Conservation (phyloP, 2,329 filamentous ascomycete genomes). For the Chaetomium sp. region DNA sequence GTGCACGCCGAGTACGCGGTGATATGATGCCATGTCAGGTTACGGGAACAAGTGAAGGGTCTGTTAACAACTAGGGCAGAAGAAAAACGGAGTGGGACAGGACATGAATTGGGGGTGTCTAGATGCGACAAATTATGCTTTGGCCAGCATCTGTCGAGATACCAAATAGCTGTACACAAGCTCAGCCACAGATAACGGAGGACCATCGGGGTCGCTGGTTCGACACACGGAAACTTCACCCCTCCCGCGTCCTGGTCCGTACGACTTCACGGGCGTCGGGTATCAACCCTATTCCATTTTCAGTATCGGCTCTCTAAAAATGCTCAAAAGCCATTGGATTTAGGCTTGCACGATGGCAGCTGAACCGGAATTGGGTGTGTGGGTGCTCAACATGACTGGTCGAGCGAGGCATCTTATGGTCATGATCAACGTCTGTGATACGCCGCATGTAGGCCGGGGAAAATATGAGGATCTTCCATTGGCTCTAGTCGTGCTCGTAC, state of each 20-base stretch:
- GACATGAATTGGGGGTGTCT: not conserved
- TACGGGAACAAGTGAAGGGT: not conserved
- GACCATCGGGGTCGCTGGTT: not conserved
- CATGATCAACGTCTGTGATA: constrained; percentile 11
- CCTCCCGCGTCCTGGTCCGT: not conserved
- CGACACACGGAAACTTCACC: not conserved
- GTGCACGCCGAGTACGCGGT: constrained; percentile 39
- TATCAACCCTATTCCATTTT: not conserved
- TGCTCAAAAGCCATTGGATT: not conserved
- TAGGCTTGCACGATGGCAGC: constrained; percentile 16
- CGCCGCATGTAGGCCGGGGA: not conserved
- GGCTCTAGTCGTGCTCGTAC: not conserved
- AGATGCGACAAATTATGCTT: not conserved
- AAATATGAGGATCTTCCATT: not conserved
- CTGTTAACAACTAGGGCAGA: not conserved
- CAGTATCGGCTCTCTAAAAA: not conserved
- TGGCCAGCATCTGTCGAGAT: not conserved
- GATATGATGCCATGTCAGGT: constrained; percentile 39
- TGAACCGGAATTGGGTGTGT: constrained; percentile 11
- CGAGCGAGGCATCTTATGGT: not conserved
- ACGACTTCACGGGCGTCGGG: constrained; percentile 4
- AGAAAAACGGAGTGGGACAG: not conserved
- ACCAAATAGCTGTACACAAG: no score
- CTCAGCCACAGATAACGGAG: not conserved
- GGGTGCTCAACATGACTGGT: not conserved